A percentile compares a stretch with the other conserved stretches of the same genome.
Evolutionary conservation across 805 yeast species (phyloP).

Genomic region (Barnettozyma sp.): DNA sequence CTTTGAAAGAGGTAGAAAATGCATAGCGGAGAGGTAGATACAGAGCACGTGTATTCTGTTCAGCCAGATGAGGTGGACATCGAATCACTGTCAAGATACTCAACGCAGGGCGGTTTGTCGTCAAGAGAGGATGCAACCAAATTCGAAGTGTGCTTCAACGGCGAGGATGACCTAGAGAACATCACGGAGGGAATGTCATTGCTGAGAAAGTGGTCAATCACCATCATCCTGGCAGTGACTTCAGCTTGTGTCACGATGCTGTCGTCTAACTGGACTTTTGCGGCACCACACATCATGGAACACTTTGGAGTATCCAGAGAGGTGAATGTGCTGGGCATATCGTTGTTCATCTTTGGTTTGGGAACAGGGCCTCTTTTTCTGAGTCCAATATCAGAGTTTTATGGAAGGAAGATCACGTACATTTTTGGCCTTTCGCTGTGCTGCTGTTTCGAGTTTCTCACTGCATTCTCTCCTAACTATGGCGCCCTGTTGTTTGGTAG

Average conservation of each 20-base stretch:
- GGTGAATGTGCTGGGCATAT: conserved; percentile 47
- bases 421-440: conserved; percentile 55
- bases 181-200: conserved; percentile 31
- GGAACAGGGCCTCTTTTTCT: conserved; percentile 59
- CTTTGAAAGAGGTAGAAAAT: too few species aligned
- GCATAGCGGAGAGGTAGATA: too few species aligned
- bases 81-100: conserved; percentile 12
- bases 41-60: conserved; percentile 1
- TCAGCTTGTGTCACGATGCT: conserved; percentile 61
- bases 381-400: conserved; percentile 63
- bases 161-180: conserved; percentile 27
- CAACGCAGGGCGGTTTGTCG: conserved; percentile 1
- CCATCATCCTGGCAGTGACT: conserved; percentile 45
- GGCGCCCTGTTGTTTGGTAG: conserved; percentile 61
- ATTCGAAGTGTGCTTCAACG: conserved; percentile 28
- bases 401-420: conserved; percentile 55
- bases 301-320: conserved; percentile 49
- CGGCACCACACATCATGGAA: conserved; percentile 41
- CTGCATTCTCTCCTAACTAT: conserved; percentile 51
- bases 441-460: conserved; percentile 47
- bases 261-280: conserved; percentile 63
- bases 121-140: conserved; percentile 8
- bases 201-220: conserved; percentile 49
- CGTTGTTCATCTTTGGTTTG: conserved; percentile 64
- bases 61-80: conserved; percentile 19